Base-by-base conservation (phyloP, 805 yeast species). In the Candida golubevii region DNA sequence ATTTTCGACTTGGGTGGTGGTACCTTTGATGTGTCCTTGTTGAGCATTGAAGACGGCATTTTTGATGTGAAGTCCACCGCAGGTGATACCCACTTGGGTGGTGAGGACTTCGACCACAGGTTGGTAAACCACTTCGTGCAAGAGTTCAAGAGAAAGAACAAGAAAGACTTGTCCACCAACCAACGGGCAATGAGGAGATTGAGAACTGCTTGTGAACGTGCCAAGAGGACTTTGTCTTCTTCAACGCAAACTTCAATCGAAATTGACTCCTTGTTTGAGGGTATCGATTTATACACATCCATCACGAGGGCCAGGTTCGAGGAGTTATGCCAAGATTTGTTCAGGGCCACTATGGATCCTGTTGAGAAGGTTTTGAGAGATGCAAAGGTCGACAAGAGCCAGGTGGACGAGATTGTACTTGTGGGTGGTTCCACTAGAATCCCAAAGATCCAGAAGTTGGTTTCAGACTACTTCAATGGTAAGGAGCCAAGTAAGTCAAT, bases 341-440 rank as follows among this genome's bases (percentile, higher is more conserved):
- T 89, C 84, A 87, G 96, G 78, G 83, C 91, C 49, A 90, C 97
- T 49, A 67, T 89, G 57, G 96, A 87, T 58, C 97, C 97, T 53
- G 97, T 90, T 57, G 97, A 89, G 79, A 86, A 85, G 76, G 97
- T 89, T 43, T 80, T 90, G 72, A 83, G 81, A 69, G 97, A 90
- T 69, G 77, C 97, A 57, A 85, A 86, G 77, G 73, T 88, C 60
- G 95, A 86, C 78, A 89, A 90, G 79, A 78, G 95, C 41, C 80
- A 80, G 63, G 89, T 90, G 58, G 77, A 89, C 70, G 97, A 90
- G 77, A 86, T 89, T 64, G 97, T 89, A 57, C 77, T 89, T 43
- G 97, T 89, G 60, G 97, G 97, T 79, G 97, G 97, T 73, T 89
- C 97, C 53, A 90, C 97, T 58, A 89, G 97, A 84, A 89, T 89